These are phyloP conservation scores for Pisolithus albus DNA, from an alignment of 768 basidiomycete species.

Conservation along the genomic window DNA sequence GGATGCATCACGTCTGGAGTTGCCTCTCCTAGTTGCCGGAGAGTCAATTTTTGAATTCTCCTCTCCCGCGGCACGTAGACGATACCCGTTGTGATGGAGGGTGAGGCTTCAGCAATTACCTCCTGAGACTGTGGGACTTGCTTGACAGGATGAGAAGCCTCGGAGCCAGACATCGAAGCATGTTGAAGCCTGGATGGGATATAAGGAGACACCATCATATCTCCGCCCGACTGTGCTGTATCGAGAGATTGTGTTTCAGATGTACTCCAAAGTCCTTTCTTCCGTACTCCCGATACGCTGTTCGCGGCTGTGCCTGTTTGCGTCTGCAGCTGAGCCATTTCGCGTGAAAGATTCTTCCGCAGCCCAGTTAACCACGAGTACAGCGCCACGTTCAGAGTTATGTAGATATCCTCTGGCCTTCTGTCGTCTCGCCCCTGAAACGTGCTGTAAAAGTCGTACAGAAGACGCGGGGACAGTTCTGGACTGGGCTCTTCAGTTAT, in stretches of 20 bases:
- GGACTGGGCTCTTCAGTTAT: slow-evolving; percentile 52
- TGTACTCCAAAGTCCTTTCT: slow-evolving; percentile 26
- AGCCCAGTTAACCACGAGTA: slow-evolving; percentile 78
- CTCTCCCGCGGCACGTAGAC: slow-evolving; percentile 53
- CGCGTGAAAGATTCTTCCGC: slow-evolving; percentile 66
- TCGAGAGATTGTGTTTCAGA: slow-evolving; percentile 6
- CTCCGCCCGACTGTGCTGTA: slow-evolving; percentile 7
- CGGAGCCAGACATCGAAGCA: slow-evolving; percentile 8
- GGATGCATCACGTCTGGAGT: slow-evolving; percentile 85
- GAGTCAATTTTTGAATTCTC: slow-evolving; percentile 71
- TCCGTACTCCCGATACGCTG: slow-evolving; percentile 29
- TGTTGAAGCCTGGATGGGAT: background rate
- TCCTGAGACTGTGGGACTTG: slow-evolving; percentile 11
- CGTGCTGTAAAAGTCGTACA: slow-evolving; percentile 67
- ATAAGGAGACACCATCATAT: background rate
- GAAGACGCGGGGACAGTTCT: slow-evolving; percentile 36
- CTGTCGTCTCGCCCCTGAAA: slow-evolving; percentile 51
- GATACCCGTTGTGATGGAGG: slow-evolving; percentile 22
- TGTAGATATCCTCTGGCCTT: slow-evolving; percentile 72
- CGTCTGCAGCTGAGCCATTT: slow-evolving; percentile 68
- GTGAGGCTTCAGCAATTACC: slow-evolving; percentile 1
- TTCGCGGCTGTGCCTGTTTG: slow-evolving; percentile 42
- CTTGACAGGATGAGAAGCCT: slow-evolving; percentile 3
- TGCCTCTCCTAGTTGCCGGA: slow-evolving; percentile 84
- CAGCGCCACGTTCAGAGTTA: slow-evolving; percentile 75